Conservation (phyloP, 305 asterid genomes). For the Fraxinus floribunda region DNA sequence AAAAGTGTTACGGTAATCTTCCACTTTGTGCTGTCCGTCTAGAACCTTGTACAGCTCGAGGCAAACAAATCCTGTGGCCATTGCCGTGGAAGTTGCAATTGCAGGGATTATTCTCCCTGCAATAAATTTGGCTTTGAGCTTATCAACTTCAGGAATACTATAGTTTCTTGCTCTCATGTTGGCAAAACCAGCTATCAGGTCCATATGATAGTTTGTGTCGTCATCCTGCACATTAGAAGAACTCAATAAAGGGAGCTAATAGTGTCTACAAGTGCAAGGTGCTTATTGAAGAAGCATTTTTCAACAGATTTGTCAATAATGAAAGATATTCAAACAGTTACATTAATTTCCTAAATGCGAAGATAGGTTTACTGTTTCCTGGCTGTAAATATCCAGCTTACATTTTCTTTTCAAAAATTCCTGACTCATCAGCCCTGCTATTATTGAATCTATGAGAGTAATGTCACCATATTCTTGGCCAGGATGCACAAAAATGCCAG, state of each 20-base stretch:
- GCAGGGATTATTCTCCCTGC: slow-evolving; percentile 65
- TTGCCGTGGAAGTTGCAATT: slow-evolving; percentile 59
- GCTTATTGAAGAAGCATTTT: not conserved
- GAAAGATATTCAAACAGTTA: not conserved
- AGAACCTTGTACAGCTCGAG: slow-evolving; percentile 54
- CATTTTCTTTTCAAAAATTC: not conserved
- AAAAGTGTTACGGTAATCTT: slow-evolving; percentile 56
- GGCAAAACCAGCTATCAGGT: slow-evolving; percentile 53
- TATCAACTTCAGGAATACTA: slow-evolving; percentile 57
- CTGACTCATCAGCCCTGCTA: not conserved
- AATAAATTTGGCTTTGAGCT: slow-evolving; percentile 53
- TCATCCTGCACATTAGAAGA: slow-evolving; percentile 43
- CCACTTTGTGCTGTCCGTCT: slow-evolving; percentile 47
- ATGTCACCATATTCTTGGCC: not conserved
- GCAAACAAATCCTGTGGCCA: slow-evolving; percentile 65
- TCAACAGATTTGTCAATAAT: not conserved
- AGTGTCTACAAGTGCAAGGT: not conserved
- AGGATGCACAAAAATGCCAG: not conserved
- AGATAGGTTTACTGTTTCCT: not conserved
- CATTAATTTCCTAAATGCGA: not conserved
- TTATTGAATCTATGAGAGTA: not conserved
- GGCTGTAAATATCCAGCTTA: not conserved
- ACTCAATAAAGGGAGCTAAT: slow-evolving; percentile 7
- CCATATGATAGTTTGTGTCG: slow-evolving; percentile 59
- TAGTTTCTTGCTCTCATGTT: slow-evolving; percentile 66